Conservation (phyloP, 768 basidiomycete species). For the Exidia glandulosa region DNA sequence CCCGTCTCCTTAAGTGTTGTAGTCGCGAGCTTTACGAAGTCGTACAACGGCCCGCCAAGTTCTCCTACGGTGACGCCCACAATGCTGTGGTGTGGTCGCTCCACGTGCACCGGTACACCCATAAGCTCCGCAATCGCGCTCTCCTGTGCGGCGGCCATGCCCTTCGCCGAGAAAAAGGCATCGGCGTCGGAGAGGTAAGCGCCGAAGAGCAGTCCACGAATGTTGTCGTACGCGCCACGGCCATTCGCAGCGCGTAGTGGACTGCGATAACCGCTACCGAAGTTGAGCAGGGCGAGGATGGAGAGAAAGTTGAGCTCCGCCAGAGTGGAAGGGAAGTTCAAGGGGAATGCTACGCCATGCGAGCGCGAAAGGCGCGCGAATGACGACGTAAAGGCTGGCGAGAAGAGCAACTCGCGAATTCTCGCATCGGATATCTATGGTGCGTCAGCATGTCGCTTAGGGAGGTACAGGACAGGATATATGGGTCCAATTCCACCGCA, state of each 20-base stretch:
- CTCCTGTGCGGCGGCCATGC: constrained; percentile 43
- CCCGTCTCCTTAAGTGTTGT: constrained; percentile 65
- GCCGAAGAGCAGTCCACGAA: constrained; percentile 61
- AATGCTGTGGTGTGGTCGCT: constrained; percentile 57
- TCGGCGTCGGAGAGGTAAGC: constrained; percentile 56
- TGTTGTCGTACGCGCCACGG: constrained; percentile 76
- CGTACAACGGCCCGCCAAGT: constrained; percentile 61
- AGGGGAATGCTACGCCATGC: constrained; percentile 68
- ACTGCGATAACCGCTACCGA: constrained; percentile 70
- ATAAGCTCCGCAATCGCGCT: constrained; percentile 63
- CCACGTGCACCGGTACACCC: constrained; percentile 56
- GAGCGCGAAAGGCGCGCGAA: constrained; percentile 48
- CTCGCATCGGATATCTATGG: constrained; percentile 44
- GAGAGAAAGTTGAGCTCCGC: constrained; percentile 79
- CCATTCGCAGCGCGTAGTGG: constrained; percentile 62
- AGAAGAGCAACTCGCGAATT: constrained; percentile 52
- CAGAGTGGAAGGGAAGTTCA: constrained; percentile 61
- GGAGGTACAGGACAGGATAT: neutral
- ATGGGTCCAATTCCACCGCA: neutral
- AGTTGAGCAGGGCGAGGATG: constrained; percentile 68
- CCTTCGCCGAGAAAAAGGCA: constrained; percentile 50
- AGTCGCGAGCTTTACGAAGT: constrained; percentile 60
- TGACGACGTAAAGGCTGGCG: constrained; percentile 50
- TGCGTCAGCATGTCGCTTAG: neutral
- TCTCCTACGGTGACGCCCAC: constrained; percentile 64